Evolutionary conservation across 2,329 filamentous ascomycete species (phyloP), one percentile per base, ranked within the genome.

Genomic region (Ustilaginoidea virens): DNA sequence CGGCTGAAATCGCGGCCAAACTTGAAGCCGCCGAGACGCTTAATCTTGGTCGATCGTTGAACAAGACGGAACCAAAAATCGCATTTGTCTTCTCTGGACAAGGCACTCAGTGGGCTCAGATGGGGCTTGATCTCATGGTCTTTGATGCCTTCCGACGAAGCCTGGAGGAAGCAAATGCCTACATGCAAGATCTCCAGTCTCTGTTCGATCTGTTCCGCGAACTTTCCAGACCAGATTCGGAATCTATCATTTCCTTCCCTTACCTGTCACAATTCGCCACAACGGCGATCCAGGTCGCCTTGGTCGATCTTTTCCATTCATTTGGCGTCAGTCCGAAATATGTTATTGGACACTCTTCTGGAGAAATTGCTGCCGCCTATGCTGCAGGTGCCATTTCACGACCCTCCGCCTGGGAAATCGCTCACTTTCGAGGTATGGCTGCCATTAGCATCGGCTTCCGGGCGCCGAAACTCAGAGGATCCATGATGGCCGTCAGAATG

Each of bases 341-440:
- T 12, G 53, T 60, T 4, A 43, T 61, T 6, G 58, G 60, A 1
- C 60, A 63, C 35, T 62, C 59, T 1, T 62, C 58, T 1, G 60
- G 60, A 2, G 60, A 63, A 30, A 55, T 63, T 18, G 59, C 58
- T 1, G 60, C 59, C 5, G 57, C 60, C 1, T 59, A 54, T 30
- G 54, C 58, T 7, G 44, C 43, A 1, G 52, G 48, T 0, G 45
- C 46, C 11, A 42, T 63, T 13, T 45, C 48, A 2, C 42, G 44
- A 13, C 40, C 53, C 27, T 42, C 43, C 5, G 59, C 58, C 4
- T 60, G 56, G 53, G 42, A 51, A 25, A 45, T 58, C 18, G 52
- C 58, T 3, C 61, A 57, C 33, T 46, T 51, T 14, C 55, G 60
- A 8, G 60, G 59, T 3, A 35, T 51, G 12, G 45, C 43, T 25